Evolutionary conservation across 2,329 filamentous ascomycete species (phyloP).

Genomic region (Harringtonia lauricola): DNA sequence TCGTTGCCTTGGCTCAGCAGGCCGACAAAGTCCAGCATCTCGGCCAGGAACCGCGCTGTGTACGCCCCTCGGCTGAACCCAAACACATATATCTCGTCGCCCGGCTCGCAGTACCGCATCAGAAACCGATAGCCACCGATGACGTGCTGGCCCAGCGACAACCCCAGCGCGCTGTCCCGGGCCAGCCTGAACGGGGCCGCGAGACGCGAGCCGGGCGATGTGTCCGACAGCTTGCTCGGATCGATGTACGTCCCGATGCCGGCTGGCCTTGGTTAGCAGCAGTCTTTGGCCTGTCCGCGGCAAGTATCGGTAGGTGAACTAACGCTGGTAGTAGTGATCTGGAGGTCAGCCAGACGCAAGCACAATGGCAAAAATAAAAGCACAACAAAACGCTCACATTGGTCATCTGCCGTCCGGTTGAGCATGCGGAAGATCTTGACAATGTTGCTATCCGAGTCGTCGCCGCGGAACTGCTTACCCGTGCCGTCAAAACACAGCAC

Average conservation of each 20-base stretch:
- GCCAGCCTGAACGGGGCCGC: slow-evolving; percentile 60
- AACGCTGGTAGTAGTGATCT: slow-evolving; percentile 53
- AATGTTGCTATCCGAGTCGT: slow-evolving; percentile 54
- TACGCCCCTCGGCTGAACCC: slow-evolving; percentile 66
- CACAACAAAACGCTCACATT: slow-evolving; percentile 41
- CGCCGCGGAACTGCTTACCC: slow-evolving; percentile 52
- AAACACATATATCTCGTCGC: slow-evolving; percentile 60
- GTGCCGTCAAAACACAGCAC: slow-evolving; percentile 54
- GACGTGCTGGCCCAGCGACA: slow-evolving; percentile 72
- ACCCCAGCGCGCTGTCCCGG: slow-evolving; percentile 70
- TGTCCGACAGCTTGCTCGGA: slow-evolving; percentile 47
- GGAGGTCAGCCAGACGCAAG: slow-evolving; percentile 1
- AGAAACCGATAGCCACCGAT: slow-evolving; percentile 74
- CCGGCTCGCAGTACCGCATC: slow-evolving; percentile 59
- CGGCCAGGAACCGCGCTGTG: slow-evolving; percentile 63
- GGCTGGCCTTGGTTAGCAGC: slow-evolving; percentile 31
- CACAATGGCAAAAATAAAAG: not conserved
- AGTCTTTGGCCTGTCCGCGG: no score
- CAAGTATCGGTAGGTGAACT: no score
- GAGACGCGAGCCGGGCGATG: slow-evolving; percentile 41
- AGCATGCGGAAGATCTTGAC: slow-evolving; percentile 62
- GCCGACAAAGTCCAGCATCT: slow-evolving; percentile 78
- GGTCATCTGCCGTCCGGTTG: slow-evolving; percentile 49
- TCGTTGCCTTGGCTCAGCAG: slow-evolving; percentile 73
- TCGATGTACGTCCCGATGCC: slow-evolving; percentile 66